These are phyloP conservation scores for Microthyrium microscopicum DNA, from an alignment of 2,329 filamentous ascomycete genomes.

Conservation along the genomic window DNA sequence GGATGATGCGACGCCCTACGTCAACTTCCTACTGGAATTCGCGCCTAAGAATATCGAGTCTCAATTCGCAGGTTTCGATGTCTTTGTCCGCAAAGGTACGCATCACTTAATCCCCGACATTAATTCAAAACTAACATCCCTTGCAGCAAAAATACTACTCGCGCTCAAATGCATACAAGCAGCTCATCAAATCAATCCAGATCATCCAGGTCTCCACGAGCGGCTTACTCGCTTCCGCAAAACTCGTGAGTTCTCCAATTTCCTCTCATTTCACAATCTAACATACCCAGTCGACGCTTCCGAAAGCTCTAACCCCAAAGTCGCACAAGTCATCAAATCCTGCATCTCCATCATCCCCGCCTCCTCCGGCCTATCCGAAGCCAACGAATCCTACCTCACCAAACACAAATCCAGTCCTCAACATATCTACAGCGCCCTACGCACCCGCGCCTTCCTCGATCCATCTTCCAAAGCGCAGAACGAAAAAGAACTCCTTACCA, in stretches of 20 bases:
- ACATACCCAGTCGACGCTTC: conserved; percentile 23
- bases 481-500: conserved; percentile 46
- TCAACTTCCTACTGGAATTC: conserved; percentile 65
- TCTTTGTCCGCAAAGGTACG: conserved; percentile 71
- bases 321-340: conserved; percentile 50
- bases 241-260: conserved; percentile 22
- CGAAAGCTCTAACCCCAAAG: conserved; percentile 45
- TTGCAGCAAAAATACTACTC: conserved; percentile 65
- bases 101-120: conserved; percentile 9
- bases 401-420: conserved; percentile 44
- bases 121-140: conserved; percentile 12
- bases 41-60: conserved; percentile 66
- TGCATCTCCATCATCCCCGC: conserved; percentile 47
- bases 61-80: conserved; percentile 77
- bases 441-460: conserved; percentile 41
- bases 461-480: conserved; percentile 36
- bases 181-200: conserved; percentile 49
- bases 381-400: conserved; percentile 49
- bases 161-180: conserved; percentile 74
- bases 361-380: conserved; percentile 38
- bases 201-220: conserved; percentile 57
- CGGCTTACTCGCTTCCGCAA: conserved; percentile 56
- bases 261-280: neutral
- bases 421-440: conserved; percentile 48
- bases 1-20: conserved; percentile 72